Base-by-base conservation (phyloP, 495 filamentous ascomycete genomes). In the Talaromyces trachyspermus region DNA sequence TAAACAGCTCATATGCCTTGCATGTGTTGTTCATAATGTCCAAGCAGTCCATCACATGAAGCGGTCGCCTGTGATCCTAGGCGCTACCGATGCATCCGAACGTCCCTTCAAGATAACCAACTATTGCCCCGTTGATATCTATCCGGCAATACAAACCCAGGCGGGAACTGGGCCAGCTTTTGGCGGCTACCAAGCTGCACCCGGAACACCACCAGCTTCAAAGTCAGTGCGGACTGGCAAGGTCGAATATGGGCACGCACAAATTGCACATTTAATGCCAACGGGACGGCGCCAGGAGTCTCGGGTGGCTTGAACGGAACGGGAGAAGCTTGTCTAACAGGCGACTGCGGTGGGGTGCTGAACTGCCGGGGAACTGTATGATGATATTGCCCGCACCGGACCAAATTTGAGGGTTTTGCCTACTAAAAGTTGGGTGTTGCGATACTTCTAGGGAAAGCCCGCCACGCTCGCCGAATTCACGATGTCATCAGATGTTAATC, bases 171-270 rank as follows among this genome's bases (percentile, higher is more conserved):
- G 76, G 0, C 83, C 85, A 0, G 62, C 63, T 2, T 63, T 63
- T 11, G 75, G 75, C 15, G 86, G 86, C 17, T 90, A 88, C 52
- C 66, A 77, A 53, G 72, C 88, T 24, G 49, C 55, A 1, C 55
- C 80, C 17, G 72, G 76, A 20, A 65, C 10, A 74, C 65, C 20
- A 71, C 46, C 42, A 64, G 65, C 35, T 61, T 85, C 36, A 77
- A 63, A 15, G 82, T 91, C 36, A 71, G 73, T 41, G 66, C 68
- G 18, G 76, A 85, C 52, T 91, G 86, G 87, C 78, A 85, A 52
- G 86, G 86, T 4, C 77, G 87, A 32, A 68, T 91, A 11, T 90
- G 86, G 86, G 86, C 81, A 15, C 68, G 86, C 42, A 89, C 86
- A 18, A 90, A 91, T 60, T 91, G 86, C 68, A 85, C 74, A 33